Evolutionary conservation across 2,329 filamentous ascomycete species (phyloP).

Genomic region (Orbilia blumenaviensis): DNA sequence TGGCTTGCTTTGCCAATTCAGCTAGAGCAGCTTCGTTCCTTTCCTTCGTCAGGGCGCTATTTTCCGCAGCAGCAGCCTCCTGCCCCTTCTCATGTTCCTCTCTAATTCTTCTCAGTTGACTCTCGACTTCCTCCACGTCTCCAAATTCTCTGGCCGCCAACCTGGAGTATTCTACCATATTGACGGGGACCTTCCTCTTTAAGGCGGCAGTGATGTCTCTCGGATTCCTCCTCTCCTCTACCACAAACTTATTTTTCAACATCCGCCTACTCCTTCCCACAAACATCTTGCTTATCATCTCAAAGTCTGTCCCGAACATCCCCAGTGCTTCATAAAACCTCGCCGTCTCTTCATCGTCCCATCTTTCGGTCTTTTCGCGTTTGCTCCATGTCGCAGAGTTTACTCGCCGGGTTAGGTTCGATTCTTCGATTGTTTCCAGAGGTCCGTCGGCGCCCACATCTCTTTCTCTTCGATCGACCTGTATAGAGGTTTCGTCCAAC

Average conservation of each 20-base stretch:
- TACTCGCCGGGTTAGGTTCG: conserved; percentile 77
- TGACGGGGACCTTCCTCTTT: conserved; percentile 61
- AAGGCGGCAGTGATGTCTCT: conserved; percentile 72
- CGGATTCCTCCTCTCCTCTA: conserved; percentile 76
- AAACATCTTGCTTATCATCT: conserved; percentile 81
- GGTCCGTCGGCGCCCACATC: conserved; percentile 67
- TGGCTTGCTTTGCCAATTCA: conserved; percentile 53
- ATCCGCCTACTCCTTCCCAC: conserved; percentile 74
- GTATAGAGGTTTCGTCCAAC: conserved; percentile 73
- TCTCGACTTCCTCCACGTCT: conserved; percentile 59
- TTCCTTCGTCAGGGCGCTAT: conserved; percentile 58
- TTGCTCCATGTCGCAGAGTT: conserved; percentile 76
- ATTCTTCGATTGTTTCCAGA: conserved; percentile 75
- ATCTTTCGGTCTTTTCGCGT: conserved; percentile 71
- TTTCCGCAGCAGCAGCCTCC: conserved; percentile 57
- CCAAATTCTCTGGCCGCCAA: conserved; percentile 58
- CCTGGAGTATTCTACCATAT: conserved; percentile 59
- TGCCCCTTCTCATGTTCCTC: conserved; percentile 58
- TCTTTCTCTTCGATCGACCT: conserved; percentile 74
- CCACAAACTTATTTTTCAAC: conserved; percentile 83
- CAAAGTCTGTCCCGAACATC: conserved; percentile 84
- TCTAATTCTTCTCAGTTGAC: conserved; percentile 59
- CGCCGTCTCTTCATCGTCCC: conserved; percentile 76
- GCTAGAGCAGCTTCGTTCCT: conserved; percentile 56
- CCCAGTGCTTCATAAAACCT: conserved; percentile 77